Conservation (phyloP, 2,329 filamentous ascomycete species). For the Fusarium sororula region DNA sequence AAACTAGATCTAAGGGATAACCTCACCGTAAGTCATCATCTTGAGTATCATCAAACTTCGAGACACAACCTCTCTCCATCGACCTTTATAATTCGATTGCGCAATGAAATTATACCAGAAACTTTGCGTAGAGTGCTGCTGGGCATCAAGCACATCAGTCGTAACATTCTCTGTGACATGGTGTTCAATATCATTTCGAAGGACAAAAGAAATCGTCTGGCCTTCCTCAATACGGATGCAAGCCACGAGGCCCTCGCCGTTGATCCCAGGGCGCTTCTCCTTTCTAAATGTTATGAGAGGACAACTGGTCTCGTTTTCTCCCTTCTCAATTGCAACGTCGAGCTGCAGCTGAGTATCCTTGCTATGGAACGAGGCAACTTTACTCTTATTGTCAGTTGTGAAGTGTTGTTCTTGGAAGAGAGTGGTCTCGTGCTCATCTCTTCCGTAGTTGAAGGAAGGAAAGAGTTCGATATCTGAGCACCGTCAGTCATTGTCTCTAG, state of each 20-base stretch:
- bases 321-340: conserved; percentile 71
- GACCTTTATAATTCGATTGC: conserved; percentile 74
- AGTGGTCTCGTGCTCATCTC: conserved; percentile 67
- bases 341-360: conserved; percentile 69
- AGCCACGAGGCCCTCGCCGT: conserved; percentile 71
- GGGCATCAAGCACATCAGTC: conserved; percentile 63
- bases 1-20: fast-evolving
- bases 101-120: conserved; percentile 81
- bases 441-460: conserved; percentile 76
- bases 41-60: conserved; percentile 79
- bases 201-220: conserved; percentile 73
- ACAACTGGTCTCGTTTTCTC: conserved; percentile 51
- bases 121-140: conserved; percentile 75
- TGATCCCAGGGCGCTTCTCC: conserved; percentile 59
- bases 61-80: conserved; percentile 76
- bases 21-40: conserved; percentile 70
- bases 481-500: neutral
- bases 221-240: conserved; percentile 69
- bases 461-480: conserved; percentile 73
- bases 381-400: conserved; percentile 56
- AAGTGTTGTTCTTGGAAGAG: conserved; percentile 58
- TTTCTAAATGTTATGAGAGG: conserved; percentile 66
- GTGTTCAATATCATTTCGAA: conserved; percentile 68
- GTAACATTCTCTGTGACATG: conserved; percentile 68
- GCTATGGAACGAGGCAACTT: conserved; percentile 71